Evolutionary conservation across 2,329 filamentous ascomycete genomes (phyloP), one percentile per base, ranked within the genome.

Genomic region (Pestalotiopsis sp.): DNA sequence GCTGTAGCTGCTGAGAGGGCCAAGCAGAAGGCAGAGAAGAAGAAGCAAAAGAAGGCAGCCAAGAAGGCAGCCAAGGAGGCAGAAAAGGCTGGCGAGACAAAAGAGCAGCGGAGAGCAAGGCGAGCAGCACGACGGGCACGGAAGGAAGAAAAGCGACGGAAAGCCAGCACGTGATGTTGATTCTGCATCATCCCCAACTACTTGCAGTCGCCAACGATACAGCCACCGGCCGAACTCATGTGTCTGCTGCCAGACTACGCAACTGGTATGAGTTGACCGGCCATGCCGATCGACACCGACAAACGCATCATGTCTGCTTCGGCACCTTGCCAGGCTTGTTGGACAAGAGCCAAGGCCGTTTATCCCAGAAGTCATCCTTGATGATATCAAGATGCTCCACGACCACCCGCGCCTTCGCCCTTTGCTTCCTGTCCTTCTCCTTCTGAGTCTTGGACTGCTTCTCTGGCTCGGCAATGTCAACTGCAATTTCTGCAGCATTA

Each of bases 381-480:
- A 99, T 98, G 75, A 99, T 93, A 81, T 99, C 96, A 69, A 96
- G 82, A 83, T 98, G 94, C 77, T 95, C 91, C 49, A 97, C 86
- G 45, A 93, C 88, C 61, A 99, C 90, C 65, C 87, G 87, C 0
- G 94, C 95, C 80, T 97, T 98, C 69, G 88, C 86, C 67, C 92
- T 88, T 71, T 90, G 87, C 83, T 97, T 98, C 77, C 86, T 91
- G 71, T 97, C 90, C 74, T 92, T 97, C 69, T 98, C 94, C 23
- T 86, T 83, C 76, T 97, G 94, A n/a, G 91, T 92, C 77, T 92
- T 95, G 58, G 92, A 94, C 71, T 91, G 84, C 58, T 86, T 82
- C 25, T 82, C 73, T 20, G 88, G 85, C 72, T 89, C 87, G n/a
- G 83, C 83, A 41, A 85, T 74, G 20, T 81, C 80, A 65, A 89